Evolutionary conservation across 129 eudicot species (phyloP), one percentile per base, ranked within the genome.

Genomic region (Artemisia annua): DNA sequence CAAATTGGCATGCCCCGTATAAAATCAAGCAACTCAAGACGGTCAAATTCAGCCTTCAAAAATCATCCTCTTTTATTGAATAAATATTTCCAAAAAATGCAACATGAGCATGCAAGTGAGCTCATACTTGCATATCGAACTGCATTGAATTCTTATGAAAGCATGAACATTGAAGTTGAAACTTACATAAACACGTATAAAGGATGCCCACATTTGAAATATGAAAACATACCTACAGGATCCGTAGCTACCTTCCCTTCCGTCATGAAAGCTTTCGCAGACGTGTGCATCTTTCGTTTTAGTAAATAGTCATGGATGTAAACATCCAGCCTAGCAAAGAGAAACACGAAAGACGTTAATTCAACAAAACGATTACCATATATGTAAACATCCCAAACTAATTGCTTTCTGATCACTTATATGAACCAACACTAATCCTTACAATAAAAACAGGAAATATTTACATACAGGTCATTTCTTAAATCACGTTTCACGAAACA

Each of bases 181-280:
- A 18, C 62, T 56, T 16, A 56, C 2, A 39, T 7, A 39, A 39
- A 39, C 46, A 39, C 1, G 46, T 39, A 39, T 30, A 3, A 30
- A 8, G 12, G 24, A 54, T 54, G 20, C 60, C 60, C 60, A 54
- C 20, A 54, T n/a, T 54, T 11, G 20, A 17, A 18, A 54, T 52
- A 55, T 67, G 74, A 58, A 51, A 62, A 58, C 72, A 55, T 89
- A 93, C 98, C 98, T 71, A 93, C 97, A 73, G 98, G 98, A 69
- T 93, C 97, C 5, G 97, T 84, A 58, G 98, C 97, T 79, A 93
- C 98, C 79, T 93, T 93, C 82, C 98, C 98, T 84, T 93, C 98
- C 14, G 92, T 80, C 98, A 93, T 93, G 86, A 93, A 93, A 84
- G 98, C 89, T 86, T 93, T 93, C 3, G 98, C 98, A n/a, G 98